A percentile compares a stretch with the other conserved stretches of the same genome.
Conservation (phyloP, 345 rosid genomes). For the Syzygium aromaticum region DNA sequence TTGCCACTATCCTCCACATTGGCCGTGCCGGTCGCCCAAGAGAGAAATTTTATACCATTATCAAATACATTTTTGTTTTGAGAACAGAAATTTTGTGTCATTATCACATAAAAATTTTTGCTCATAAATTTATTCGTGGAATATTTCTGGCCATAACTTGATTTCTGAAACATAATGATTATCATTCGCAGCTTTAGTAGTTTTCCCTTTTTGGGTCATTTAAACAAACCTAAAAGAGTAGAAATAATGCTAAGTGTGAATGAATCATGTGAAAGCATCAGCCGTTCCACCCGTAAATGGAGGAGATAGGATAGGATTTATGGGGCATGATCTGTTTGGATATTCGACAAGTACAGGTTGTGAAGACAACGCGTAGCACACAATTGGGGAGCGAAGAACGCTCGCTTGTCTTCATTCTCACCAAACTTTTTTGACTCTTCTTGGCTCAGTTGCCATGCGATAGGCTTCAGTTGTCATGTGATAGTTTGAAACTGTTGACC, state of each 20-base stretch:
- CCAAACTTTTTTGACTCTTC: not conserved
- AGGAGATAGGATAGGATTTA: not conserved
- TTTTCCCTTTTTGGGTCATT: not conserved
- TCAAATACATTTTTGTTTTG: too few species aligned
- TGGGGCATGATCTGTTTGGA: not conserved
- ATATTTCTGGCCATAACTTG: too few species aligned
- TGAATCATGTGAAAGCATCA: not conserved
- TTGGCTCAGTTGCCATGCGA: not conserved
- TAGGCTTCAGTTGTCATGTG: not conserved
- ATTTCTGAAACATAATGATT: too few species aligned
- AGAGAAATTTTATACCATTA: too few species aligned
- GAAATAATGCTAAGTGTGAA: not conserved
- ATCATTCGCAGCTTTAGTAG: not conserved
- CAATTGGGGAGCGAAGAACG: not conserved
- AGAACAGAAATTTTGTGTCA: too few species aligned
- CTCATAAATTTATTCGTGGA: too few species aligned
- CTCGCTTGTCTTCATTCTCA: not conserved
- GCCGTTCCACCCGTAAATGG: not conserved
- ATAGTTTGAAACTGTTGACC: not conserved
- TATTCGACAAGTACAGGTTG: not conserved
- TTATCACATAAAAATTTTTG: too few species aligned
- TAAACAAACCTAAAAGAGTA: not conserved
- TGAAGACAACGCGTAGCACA: not conserved
- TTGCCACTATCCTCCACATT: too few species aligned
- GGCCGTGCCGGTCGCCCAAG: too few species aligned